These are phyloP conservation scores for Aspergillus sp. DNA, from an alignment of 2,329 filamentous ascomycete genomes.

Conservation along the genomic window DNA sequence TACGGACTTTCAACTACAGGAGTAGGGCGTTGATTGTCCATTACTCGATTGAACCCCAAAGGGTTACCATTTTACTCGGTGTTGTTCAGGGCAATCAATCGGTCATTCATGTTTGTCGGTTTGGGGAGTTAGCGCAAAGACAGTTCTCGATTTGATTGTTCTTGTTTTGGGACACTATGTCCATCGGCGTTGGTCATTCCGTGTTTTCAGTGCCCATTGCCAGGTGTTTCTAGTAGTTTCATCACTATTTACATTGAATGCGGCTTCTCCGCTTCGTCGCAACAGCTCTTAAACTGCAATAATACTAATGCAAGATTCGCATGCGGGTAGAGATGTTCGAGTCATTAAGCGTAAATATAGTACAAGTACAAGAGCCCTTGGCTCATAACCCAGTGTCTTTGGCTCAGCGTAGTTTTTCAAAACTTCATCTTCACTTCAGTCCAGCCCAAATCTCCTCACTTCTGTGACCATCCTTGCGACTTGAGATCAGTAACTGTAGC, in stretches of 20 bases:
- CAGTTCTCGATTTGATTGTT: not conserved
- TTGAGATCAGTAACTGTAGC: conserved; percentile 54
- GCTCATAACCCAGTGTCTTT: not conserved
- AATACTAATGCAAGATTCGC: conserved; percentile 1
- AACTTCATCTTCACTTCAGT: not conserved
- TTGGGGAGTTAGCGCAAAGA: conserved; percentile 1
- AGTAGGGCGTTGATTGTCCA: conserved; percentile 18
- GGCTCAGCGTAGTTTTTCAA: not conserved
- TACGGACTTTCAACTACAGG: conserved; percentile 11
- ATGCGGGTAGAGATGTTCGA: conserved; percentile 5
- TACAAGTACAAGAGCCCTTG: conserved; percentile 14
- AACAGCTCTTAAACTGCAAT: not conserved
- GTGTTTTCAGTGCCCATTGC: not conserved
- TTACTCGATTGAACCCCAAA: conserved; percentile 15
- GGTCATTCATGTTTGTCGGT: not conserved
- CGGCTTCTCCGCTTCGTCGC: not conserved
- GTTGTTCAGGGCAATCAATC: not conserved
- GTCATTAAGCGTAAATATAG: conserved; percentile 19
- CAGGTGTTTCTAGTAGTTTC: not conserved
- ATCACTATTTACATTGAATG: not conserved
- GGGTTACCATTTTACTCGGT: not conserved
- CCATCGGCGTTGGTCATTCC: not conserved
- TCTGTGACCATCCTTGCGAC: conserved; percentile 41
- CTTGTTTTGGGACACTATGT: not conserved
- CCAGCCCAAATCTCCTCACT: conserved; percentile 11